Base-by-base conservation (phyloP, 495 filamentous ascomycete species). In the Xylona heveae region DNA sequence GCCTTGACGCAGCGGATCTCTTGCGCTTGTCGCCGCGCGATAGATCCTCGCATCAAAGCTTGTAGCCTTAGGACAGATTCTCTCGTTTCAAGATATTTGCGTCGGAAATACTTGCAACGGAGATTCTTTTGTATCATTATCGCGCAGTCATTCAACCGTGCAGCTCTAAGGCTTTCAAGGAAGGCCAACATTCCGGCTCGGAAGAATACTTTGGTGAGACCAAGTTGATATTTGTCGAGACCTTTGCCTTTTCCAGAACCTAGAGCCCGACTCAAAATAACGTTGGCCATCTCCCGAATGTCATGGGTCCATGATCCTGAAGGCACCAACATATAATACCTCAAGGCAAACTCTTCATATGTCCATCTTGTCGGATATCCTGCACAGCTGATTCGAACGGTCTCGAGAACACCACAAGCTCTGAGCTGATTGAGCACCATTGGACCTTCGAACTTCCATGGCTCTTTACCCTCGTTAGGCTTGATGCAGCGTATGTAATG, bases 401-500 rank as follows among this genome's bases (percentile, higher is more conserved):
- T 99, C 54, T 99, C 88, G 37, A 99, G 64, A 16, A 99, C 90
- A 81, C 88, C 88, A 61, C 88, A 99, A 51, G 88, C 88, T 48
- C 91, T 70, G 44, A 99, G 61, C 50, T 99, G 88, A 53, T 80
- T 91, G 30, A 99, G 69, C 40, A 99, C 88, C 88, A 99, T 99
- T 8, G 88, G 88, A 0, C 88, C 88, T 52, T 99, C 90, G 39
- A 95, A 99, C 39, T 90, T 90, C 88, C 88, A 99, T 2, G 90
- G 63, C 39, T 74, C 79, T 53, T 99, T 99, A 37, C 74, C 79
- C 54, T 99, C 88, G 47, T 99, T 99, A 2, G 88, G 88, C 53
- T 99, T 99, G 57, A 99, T 99, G 52, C 88, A 99, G 37, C 88
- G 78, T 43, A 99, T 99, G 52, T 99, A 99, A 53, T 99, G 88